Evolutionary conservation across 441 rosid genomes (phyloP), one percentile per base, ranked within the genome.

Genomic region (Viola pubescens): DNA sequence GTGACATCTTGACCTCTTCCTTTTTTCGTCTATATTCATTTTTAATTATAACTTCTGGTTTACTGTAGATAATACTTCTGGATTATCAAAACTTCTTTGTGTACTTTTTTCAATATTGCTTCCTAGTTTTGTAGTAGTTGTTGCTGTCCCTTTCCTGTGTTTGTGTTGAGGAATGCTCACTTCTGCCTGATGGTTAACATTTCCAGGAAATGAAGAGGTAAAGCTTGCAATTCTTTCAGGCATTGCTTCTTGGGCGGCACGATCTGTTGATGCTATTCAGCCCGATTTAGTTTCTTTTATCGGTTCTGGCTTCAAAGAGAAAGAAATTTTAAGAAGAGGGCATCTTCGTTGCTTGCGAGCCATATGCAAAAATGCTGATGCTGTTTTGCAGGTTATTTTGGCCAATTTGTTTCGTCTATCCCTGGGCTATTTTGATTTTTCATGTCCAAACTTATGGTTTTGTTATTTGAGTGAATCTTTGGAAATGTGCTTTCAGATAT

Each of bases 201-300:
- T 70, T 74, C 48, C 78, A 89, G 99, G 99, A 74, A 95, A 89
- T 64, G 99, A 95, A 65, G 99, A 94, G 52, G 97, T 87, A 44
- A 94, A 91, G 64, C 81, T 89, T 70, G 91, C 97, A 70, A 74
- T 75, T 68, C 73, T 94, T 76, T 73, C 82, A 56, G 87, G 95
- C 54, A 7, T 89, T 59, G 81, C 91, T 50, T 84, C 79, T 46
- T 94, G 99, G 99, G 91, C 75, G 3, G 75, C 85, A 54, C 83
- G 87, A 72, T 79, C 86, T 68, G 72, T 82, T 65, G 83, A 81
- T 76, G 80, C 83, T 38, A 52, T 91, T 78, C 87, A 81, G 63
- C 66, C 87, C 56, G 89, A 83, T 72, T 63, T 94, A 56, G 67
- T 91, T 76, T 75, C 95, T 59, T 86, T 89, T 63, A 43, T 87